Base-by-base conservation (phyloP, 148 eudicot species). In the Rhododendron griersonianum region DNA sequence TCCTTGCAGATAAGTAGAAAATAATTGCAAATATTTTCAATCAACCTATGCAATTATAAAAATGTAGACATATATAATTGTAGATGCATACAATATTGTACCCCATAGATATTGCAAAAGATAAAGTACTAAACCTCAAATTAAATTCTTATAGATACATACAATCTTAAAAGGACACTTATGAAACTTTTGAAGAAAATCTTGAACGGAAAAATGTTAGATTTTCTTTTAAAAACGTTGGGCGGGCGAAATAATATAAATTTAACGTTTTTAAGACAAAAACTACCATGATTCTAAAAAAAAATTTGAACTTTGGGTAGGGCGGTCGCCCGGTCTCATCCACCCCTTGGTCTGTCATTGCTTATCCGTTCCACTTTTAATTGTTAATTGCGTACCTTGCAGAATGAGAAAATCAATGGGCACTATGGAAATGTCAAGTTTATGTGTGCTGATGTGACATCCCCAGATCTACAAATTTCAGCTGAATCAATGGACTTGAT, bases 401-500 rank as follows among this genome's bases (percentile, higher is more conserved):
- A 97, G 99, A 97, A 97, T 90, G 98, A 95, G 89, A 80, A 83
- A 74, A 89, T 87, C 84, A 97, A 97, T 86, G 95, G 96, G 78
- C 96, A 93, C 90, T 80, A 91, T 88, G 89, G 93, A 87, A 95
- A 97, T 89, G 98, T 91, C 89, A 93, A 94, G 91, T 97, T 97
- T 79, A 91, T 95, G 92, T 97, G 99, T 87, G 98, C 99, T 86
- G 99, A 97, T 88, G 99, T 95, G 39, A 93, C 99, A 18, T 97
- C 98, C 35, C 98, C 96, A 3, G 94, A 93, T 44, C 87, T 97
- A 88, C 89, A 89, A 76, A 86, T 97, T 80, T 80, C 96, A 84
- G 89, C 91, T 53, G 93, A 92, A 85, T 97, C 98, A 10, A 44
- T 97, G 84, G 99, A 97, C 87, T 71, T 97, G 85, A 92, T 97